Evolutionary conservation across 495 filamentous ascomycete genomes (phyloP).

Genomic region (Hypoxylon trugodes): DNA sequence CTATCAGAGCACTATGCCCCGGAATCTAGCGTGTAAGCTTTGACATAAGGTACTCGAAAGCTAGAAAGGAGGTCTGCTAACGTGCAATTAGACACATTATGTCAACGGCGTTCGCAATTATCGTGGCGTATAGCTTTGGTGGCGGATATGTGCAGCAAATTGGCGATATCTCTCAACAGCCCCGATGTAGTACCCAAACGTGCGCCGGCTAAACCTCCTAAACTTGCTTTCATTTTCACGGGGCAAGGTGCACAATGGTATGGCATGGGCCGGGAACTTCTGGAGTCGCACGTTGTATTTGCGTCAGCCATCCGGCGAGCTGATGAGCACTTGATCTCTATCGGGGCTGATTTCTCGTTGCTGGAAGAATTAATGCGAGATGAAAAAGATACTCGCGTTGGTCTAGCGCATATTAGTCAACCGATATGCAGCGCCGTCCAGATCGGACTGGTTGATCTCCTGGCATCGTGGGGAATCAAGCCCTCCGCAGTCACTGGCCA

Average conservation of each 20-base stretch:
- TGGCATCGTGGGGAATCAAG: slow-evolving; percentile 60
- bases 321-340: slow-evolving; percentile 38
- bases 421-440: slow-evolving; percentile 60
- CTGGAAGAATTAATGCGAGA: slow-evolving; percentile 42
- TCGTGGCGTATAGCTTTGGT: slow-evolving; percentile 51
- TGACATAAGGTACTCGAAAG: background rate
- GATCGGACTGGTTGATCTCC: slow-evolving; percentile 61
- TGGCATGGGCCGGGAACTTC: slow-evolving; percentile 62
- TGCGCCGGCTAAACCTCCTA: slow-evolving; percentile 39
- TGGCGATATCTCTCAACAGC: slow-evolving; percentile 46
- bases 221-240: slow-evolving; percentile 53
- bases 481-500: slow-evolving; percentile 66
- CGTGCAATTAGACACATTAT: slow-evolving; percentile 45
- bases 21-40: slow-evolving; percentile 47
- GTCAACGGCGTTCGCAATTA: slow-evolving; percentile 50
- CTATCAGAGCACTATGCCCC: slow-evolving; percentile 52
- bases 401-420: slow-evolving; percentile 56
- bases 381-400: slow-evolving; percentile 53
- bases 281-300: slow-evolving; percentile 52
- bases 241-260: slow-evolving; percentile 64
- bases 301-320: slow-evolving; percentile 43
- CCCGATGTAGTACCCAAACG: slow-evolving; percentile 46
- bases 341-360: slow-evolving; percentile 50
- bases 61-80: background rate
- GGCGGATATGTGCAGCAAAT: slow-evolving; percentile 46